These are phyloP conservation scores for Castanopsis chinensis DNA, from an alignment of 306 rosid genomes.

Conservation along the genomic window DNA sequence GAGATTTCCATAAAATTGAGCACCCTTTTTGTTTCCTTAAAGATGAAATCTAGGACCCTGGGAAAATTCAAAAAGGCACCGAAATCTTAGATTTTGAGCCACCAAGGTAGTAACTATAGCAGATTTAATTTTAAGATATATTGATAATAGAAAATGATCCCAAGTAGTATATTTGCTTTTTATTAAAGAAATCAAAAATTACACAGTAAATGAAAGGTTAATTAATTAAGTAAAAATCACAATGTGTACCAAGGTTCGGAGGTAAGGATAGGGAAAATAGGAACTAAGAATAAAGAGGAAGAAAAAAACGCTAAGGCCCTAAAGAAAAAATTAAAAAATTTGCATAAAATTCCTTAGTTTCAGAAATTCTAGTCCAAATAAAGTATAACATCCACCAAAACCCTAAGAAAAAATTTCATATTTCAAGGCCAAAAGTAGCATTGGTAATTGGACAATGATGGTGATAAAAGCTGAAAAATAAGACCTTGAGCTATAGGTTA, in stretches of 20 bases:
- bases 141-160: neutral
- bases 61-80: neutral
- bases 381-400: neutral
- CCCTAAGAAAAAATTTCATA: neutral
- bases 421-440: neutral
- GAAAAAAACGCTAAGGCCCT: neutral
- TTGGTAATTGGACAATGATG: neutral
- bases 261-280: neutral
- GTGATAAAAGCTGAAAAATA: neutral
- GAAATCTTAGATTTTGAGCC: neutral
- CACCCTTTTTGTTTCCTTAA: neutral
- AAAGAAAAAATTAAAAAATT: neutral
- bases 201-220: too few species aligned
- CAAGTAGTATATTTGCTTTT: neutral
- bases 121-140: neutral
- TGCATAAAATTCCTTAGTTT: neutral
- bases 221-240: too few species aligned
- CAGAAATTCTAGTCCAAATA: neutral
- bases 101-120: neutral
- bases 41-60: neutral
- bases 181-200: neutral
- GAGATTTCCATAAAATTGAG: slow-evolving; percentile 24
- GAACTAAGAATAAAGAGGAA: neutral
- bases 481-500: neutral
- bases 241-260: neutral